Evolutionary conservation across 2,329 filamentous ascomycete genomes (phyloP).

Genomic region (Paecilomyces sp.): DNA sequence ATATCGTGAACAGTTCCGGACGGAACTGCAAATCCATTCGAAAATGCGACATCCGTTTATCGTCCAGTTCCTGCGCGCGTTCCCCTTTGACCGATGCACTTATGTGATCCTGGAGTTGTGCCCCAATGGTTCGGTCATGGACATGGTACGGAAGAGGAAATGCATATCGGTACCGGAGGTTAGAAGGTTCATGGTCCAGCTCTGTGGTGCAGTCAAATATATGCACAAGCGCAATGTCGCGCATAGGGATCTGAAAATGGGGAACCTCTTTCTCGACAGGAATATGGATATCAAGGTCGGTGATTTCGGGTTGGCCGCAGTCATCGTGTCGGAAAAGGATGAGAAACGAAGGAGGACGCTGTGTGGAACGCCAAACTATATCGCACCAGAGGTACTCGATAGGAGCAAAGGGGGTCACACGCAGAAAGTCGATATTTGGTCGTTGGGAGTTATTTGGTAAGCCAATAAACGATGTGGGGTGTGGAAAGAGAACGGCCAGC

Average conservation of each 20-base stretch:
- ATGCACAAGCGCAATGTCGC: conserved; percentile 95
- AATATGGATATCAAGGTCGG: conserved; percentile 98
- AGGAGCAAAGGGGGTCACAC: conserved; percentile 93
- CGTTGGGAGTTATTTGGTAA: conserved; percentile 91
- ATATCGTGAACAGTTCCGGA: conserved; percentile 50
- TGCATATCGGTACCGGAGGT: conserved; percentile 91
- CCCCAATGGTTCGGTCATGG: conserved; percentile 92
- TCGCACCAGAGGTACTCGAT: conserved; percentile 91
- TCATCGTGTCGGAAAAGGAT: conserved; percentile 88
- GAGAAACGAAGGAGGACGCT: conserved; percentile 79
- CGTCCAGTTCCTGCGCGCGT: conserved; percentile 90
- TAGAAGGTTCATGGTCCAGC: conserved; percentile 86
- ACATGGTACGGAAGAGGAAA: conserved; percentile 90
- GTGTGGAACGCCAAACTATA: conserved; percentile 96
- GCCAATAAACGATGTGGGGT: conserved; percentile 18
- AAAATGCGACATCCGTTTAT: conserved; percentile 96
- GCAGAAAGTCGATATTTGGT: conserved; percentile 98
- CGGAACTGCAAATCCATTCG: conserved; percentile 93
- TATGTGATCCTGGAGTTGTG: conserved; percentile 94
- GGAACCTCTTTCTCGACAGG: conserved; percentile 90
- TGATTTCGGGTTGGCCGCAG: conserved; percentile 89
- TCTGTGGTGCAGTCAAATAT: conserved; percentile 95
- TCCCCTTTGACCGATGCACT: conserved; percentile 80
- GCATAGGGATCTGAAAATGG: conserved; percentile 94
- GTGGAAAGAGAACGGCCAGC: conserved; percentile 1